Percentiles rank a stretch among this genome's conserved stretches.
Evolutionary conservation across 306 rosid genomes (phyloP).

Genomic region (Geum urbanum): DNA sequence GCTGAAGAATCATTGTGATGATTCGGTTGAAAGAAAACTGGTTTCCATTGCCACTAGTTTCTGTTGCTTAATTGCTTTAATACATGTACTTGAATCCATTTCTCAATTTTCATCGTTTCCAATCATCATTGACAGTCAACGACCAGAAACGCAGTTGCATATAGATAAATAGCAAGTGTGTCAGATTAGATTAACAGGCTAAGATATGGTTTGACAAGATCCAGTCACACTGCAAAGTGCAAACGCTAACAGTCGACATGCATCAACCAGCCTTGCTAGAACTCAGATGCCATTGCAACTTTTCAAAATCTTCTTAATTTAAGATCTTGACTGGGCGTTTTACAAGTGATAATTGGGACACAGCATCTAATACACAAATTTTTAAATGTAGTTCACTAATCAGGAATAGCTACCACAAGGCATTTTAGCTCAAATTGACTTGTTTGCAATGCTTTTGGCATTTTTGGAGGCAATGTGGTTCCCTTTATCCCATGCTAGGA

Average conservation of each 20-base stretch:
- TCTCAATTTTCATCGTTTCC: not conserved
- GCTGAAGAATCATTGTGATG: not conserved
- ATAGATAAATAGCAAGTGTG: not conserved
- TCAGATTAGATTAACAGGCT: not conserved
- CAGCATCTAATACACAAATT: not conserved
- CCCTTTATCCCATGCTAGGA: slow-evolving; percentile 51
- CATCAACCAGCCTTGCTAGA: not conserved
- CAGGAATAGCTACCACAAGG: not conserved
- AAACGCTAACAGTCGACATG: not conserved
- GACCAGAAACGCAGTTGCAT: not conserved
- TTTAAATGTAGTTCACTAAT: not conserved
- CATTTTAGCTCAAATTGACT: not conserved
- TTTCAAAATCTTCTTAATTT: not conserved
- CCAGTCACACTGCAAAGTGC: not conserved
- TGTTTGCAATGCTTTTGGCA: slow-evolving; percentile 5
- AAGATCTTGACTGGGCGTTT: not conserved
- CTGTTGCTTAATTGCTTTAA: not conserved
- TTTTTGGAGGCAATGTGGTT: slow-evolving; percentile 8
- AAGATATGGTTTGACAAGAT: not conserved
- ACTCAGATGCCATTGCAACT: not conserved
- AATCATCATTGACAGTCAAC: not conserved
- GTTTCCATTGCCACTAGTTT: slow-evolving; percentile 5
- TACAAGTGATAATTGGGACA: not conserved
- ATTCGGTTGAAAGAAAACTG: slow-evolving; percentile 10
- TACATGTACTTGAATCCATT: not conserved